These are phyloP conservation scores for Spatholobus suberectus DNA, from an alignment of 306 rosid species.

Conservation along the genomic window DNA sequence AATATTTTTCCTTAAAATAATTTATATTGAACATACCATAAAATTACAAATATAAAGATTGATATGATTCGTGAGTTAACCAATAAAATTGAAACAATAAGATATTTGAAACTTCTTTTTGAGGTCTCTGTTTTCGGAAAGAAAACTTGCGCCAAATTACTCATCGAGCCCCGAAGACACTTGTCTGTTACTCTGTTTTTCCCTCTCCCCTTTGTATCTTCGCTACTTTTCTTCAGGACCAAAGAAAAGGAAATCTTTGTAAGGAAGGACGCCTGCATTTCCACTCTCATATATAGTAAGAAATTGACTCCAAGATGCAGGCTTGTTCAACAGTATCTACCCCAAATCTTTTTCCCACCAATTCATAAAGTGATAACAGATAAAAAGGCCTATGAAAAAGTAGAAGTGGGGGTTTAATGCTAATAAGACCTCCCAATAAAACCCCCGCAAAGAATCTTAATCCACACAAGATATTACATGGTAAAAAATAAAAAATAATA, in stretches of 20 bases:
- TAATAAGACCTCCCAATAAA: conserved; percentile 42
- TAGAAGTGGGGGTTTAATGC: conserved; percentile 4
- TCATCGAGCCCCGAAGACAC: conserved; percentile 20
- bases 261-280: conserved; percentile 22
- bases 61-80: too few species aligned
- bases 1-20: too few species aligned
- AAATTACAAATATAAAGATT: too few species aligned
- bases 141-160: neutral
- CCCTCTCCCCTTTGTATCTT: neutral
- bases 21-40: too few species aligned
- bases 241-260: conserved; percentile 31
- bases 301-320: conserved; percentile 48
- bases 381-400: conserved; percentile 24
- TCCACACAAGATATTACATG: conserved; percentile 26
- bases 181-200: neutral
- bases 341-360: conserved; percentile 42
- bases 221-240: conserved; percentile 41
- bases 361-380: conserved; percentile 35
- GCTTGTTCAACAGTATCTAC: conserved; percentile 17
- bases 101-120: neutral
- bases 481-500: conserved; percentile 20
- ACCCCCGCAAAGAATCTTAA: conserved; percentile 65
- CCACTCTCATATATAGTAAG: neutral
- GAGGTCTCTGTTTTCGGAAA: conserved; percentile 16
- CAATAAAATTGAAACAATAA: neutral